Conservation (phyloP, 2,329 filamentous ascomycete species). For the Colletotrichum tofieldiae region DNA sequence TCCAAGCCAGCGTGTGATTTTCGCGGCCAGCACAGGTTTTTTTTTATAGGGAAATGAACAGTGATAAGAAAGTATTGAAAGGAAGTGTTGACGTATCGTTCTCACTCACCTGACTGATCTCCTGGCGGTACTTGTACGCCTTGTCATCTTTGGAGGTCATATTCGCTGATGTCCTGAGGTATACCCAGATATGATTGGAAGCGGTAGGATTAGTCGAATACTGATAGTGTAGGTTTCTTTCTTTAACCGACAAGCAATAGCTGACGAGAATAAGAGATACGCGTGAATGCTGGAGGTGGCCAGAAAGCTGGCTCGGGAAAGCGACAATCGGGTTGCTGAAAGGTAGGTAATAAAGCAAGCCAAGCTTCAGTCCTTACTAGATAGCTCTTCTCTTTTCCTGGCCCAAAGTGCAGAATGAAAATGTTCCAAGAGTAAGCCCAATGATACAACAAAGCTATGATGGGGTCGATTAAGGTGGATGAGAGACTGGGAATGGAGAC, state of each 20-base stretch:
- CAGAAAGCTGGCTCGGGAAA: neutral
- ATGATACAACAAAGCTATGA: neutral
- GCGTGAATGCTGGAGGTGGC: neutral
- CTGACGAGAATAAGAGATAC: no score
- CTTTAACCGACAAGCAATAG: no score
- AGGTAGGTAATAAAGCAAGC: neutral
- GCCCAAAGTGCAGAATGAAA: no score
- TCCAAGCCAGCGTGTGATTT: neutral
- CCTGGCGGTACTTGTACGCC: conserved; percentile 90
- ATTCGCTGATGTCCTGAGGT: neutral
- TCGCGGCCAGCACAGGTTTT: neutral
- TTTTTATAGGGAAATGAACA: neutral
- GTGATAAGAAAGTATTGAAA: neutral
- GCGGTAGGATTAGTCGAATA: neutral
- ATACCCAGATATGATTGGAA: neutral
- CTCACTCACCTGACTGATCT: conserved; percentile 91
- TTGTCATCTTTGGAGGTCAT: conserved; percentile 72
- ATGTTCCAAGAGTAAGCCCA: neutral
- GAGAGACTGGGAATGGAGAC: neutral
- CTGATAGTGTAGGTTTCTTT: neutral
- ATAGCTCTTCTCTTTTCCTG: neutral
- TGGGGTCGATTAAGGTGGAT: neutral
- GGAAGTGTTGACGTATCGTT: neutral
- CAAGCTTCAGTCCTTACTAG: neutral
- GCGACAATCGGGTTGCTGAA: neutral